phyloP scores from a whole-genome alignment of 1,139 yeast genomes.

The Diutina mesorugosa region DNA sequence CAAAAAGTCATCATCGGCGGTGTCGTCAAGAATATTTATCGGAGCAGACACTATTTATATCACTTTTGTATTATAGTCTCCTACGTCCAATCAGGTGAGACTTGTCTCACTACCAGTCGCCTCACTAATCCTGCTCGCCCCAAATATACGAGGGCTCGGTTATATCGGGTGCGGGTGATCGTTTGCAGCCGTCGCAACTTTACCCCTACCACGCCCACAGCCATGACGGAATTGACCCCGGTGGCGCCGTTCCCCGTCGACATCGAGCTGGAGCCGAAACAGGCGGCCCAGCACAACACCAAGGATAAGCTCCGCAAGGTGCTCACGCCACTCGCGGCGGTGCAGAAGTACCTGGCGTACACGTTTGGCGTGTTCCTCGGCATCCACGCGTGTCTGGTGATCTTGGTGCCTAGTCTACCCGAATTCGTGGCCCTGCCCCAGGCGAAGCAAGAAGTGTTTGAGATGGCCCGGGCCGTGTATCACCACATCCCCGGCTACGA shows the following conservation, averaged over 20 bases:
- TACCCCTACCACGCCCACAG: not conserved
- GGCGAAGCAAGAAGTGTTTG: constrained; percentile 40
- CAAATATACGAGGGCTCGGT: too few relatives aligned
- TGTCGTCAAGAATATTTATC: too few relatives aligned
- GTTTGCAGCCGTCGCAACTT: not conserved
- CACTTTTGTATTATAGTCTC: too few relatives aligned
- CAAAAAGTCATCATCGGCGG: too few relatives aligned
- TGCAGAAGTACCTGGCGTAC: constrained; percentile 54
- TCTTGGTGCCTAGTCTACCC: constrained; percentile 35
- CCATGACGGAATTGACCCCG: not conserved
- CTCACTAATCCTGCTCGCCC: too few relatives aligned
- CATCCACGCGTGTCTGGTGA: constrained; percentile 45
- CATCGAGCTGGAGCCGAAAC: not conserved
- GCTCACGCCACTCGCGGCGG: not conserved
- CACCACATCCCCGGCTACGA: constrained; percentile 40
- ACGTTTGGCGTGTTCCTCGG: constrained; percentile 45
- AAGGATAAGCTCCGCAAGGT: not conserved
- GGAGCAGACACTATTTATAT: too few relatives aligned
- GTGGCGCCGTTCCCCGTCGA: constrained; percentile 1
- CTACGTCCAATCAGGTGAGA: too few relatives aligned
- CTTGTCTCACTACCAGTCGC: too few relatives aligned
- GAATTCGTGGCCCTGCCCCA: constrained; percentile 22
- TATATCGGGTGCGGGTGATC: too few relatives aligned
- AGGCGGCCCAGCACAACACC: not conserved
- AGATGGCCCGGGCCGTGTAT: constrained; percentile 50